These are phyloP conservation scores for Nitzschia inconspicua DNA, from an alignment of 108 stramenopile species.

Conservation along the genomic window DNA sequence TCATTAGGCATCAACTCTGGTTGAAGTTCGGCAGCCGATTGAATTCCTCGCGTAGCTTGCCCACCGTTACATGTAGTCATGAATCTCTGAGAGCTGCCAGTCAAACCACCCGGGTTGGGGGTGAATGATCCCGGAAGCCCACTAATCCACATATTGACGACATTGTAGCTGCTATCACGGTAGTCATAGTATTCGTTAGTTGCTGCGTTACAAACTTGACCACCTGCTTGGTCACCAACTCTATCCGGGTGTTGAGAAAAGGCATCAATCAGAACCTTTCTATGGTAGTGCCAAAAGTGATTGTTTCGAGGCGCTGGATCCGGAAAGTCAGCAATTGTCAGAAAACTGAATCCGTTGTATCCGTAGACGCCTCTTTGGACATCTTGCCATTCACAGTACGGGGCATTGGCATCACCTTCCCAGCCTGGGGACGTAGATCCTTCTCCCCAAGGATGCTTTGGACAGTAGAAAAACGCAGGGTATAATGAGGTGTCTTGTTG, in stretches of 20 bases:
- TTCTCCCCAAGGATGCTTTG: slow-evolving; percentile 29
- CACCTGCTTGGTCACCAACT: slow-evolving; percentile 7
- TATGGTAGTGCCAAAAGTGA: slow-evolving; percentile 26
- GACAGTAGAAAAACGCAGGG: not conserved
- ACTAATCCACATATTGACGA: slow-evolving; percentile 29
- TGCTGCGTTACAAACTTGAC: slow-evolving; percentile 11
- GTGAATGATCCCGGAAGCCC: slow-evolving; percentile 9
- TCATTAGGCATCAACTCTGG: slow-evolving; percentile 11
- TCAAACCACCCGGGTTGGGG: slow-evolving; percentile 11
- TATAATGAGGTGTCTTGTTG: not conserved
- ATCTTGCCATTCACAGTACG: slow-evolving; percentile 23
- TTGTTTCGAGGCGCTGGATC: slow-evolving; percentile 27
- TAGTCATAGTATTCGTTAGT: slow-evolving; percentile 19
- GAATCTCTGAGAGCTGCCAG: slow-evolving; percentile 9
- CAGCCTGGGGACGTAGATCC: slow-evolving; percentile 15
- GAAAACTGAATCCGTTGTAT: slow-evolving; percentile 25
- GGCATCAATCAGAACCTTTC: slow-evolving; percentile 26
- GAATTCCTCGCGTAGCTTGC: slow-evolving; percentile 10
- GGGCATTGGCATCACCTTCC: slow-evolving; percentile 4
- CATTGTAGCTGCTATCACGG: slow-evolving; percentile 11
- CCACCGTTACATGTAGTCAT: slow-evolving; percentile 27
- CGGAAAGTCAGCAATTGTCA: slow-evolving; percentile 24
- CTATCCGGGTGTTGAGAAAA: slow-evolving; percentile 27
- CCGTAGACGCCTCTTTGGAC: slow-evolving; percentile 7
- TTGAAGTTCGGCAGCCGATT: slow-evolving; percentile 23